Base-by-base conservation (phyloP, 1,139 yeast genomes). In the Sporopachydermia cereana region DNA sequence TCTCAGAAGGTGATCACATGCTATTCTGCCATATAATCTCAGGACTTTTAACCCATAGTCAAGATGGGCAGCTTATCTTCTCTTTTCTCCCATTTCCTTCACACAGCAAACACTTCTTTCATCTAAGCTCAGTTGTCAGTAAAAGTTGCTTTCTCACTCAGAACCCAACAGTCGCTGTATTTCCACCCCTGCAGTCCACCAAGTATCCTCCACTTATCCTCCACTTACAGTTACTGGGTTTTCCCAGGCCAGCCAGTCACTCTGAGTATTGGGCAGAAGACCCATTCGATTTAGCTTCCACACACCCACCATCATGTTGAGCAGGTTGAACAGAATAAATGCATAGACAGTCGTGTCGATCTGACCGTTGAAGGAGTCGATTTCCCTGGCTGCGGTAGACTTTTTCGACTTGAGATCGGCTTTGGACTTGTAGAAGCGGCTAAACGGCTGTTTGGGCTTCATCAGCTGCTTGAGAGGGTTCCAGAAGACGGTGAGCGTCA, bases 221-320 rank as follows among this genome's bases (percentile, higher is more conserved):
- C 18, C 17, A 34, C 49, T 52, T 46, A 69, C 71, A 7, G 46
- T 47, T n/a, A 72, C 59, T n/a, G 67, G 64, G 2, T 58, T 55
- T 57, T 85, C 93, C 88, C 95, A 89, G 2, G 89, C 79, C 27
- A 91, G 66, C 97, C 97, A 91, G 57, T 91, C 98, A 50, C 95
- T 82, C 44, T 74, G 74, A 36, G 79, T 79, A 54, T 83, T 85
- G 22, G 98, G 98, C 49, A 91, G 76, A 51, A 91, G 68, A 0
- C 97, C 97, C 96, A 91, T 86, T 24, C 72, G 68, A 54, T 84
- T 79, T 51, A 91, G 64, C 62, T 91, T 91, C 76, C 88, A 88
- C 18, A 88, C 58, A 3, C 97, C 98, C 36, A 88, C 77, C 3
- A 69, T 75, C 67, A 89, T 69, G 45, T 81, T 73, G 17, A 75